These are phyloP conservation scores for Cenococcum geophilum DNA, from an alignment of 495 filamentous ascomycete species.

Conservation along the genomic window DNA sequence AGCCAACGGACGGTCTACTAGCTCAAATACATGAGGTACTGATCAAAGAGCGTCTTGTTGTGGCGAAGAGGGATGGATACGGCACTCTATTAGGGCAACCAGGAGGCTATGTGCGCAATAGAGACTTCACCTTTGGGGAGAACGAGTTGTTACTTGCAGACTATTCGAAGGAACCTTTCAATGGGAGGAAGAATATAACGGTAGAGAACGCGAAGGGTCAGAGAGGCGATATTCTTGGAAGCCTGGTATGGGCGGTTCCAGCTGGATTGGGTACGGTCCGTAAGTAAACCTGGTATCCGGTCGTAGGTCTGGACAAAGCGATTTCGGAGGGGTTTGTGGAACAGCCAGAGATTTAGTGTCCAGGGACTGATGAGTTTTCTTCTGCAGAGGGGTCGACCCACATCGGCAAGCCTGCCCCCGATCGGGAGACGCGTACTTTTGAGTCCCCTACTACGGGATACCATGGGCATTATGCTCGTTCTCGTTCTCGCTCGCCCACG, in stretches of 20 bases:
- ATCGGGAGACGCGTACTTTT: background rate
- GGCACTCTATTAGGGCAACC: slow-evolving; percentile 2
- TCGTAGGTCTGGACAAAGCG: too few relatives aligned
- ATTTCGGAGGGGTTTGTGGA: background rate
- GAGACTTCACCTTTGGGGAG: background rate
- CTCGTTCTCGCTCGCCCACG: background rate
- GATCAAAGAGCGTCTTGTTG: background rate
- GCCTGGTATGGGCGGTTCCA: background rate
- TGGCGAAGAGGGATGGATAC: slow-evolving; percentile 1
- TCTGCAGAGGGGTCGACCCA: background rate
- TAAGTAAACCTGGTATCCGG: background rate
- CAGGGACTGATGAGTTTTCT: too few relatives aligned
- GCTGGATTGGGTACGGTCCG: background rate
- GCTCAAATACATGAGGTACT: background rate
- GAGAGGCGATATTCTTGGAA: slow-evolving; percentile 8
- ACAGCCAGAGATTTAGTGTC: too few relatives aligned
- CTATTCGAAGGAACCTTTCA: background rate
- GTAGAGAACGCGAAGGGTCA: slow-evolving; percentile 4
- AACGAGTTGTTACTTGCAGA: slow-evolving; percentile 2
- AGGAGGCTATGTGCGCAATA: background rate
- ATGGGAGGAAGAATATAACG: slow-evolving; percentile 6
- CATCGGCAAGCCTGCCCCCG: background rate
- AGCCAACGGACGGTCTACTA: background rate
- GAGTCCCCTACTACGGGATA: background rate
- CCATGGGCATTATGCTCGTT: background rate